Evolutionary conservation across 176 grass and related monocot species (phyloP).

Genomic region (Dendrocalamus sinicus): DNA sequence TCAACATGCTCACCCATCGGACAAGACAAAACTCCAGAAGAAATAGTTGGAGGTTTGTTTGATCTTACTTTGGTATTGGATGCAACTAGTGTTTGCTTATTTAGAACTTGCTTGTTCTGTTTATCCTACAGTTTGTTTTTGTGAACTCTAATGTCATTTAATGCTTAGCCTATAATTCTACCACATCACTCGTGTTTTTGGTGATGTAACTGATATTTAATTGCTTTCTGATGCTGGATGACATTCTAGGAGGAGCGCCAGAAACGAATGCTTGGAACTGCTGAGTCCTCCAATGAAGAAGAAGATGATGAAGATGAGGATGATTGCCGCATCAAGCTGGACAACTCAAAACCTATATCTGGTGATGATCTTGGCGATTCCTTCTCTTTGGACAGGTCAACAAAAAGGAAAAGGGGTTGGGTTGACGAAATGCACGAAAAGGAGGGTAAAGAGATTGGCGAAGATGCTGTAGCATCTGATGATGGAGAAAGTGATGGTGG

Average conservation of each 20-base stretch:
- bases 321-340: conserved; percentile 28
- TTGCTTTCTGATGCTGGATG: conserved; percentile 35
- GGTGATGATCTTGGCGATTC: conserved; percentile 97
- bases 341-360: conserved; percentile 73
- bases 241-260: conserved; percentile 70
- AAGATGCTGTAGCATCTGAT: conserved; percentile 49
- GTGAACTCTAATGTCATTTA: conserved; percentile 24
- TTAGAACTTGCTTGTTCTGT: conserved; percentile 22
- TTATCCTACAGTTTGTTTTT: conserved; percentile 20
- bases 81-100: conserved; percentile 28
- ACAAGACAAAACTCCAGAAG: conserved; percentile 90
- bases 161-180: conserved; percentile 22
- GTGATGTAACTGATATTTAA: conserved; percentile 14
- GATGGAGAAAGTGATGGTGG: conserved; percentile 52
- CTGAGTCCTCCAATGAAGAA: conserved; percentile 70
- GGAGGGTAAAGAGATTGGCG: conserved; percentile 58
- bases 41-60: conserved; percentile 81
- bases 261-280: conserved; percentile 78
- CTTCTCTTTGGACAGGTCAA: conserved; percentile 54
- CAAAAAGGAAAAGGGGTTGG: conserved; percentile 64
- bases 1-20: conserved; percentile 76
- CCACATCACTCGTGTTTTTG: conserved; percentile 23
- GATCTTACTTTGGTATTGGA: not conserved
- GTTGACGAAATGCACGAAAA: conserved; percentile 70
- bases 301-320: conserved; percentile 41